Base-by-base conservation (phyloP, 208 protist species). In the Leishmania lainsoni region DNA sequence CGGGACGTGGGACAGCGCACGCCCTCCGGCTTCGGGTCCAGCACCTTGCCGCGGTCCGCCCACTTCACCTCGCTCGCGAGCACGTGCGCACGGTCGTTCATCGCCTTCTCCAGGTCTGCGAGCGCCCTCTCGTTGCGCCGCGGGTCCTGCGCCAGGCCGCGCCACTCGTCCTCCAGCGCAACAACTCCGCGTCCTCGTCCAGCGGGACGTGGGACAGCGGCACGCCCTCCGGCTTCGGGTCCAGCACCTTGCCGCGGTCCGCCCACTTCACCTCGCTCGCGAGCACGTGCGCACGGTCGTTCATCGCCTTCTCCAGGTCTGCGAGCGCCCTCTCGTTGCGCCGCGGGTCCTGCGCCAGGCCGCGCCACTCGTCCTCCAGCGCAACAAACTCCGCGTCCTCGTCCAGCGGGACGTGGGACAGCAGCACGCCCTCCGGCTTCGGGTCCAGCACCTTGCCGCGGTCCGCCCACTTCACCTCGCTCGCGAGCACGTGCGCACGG, bases 151-250 rank as follows among this genome's bases (percentile, higher is more conserved):
- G n/a, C n/a, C 79, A 83, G 52, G 45, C 1, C 71, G 68, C 51
- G 51, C 17, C 79, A 76, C 81, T 86, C 65, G 22, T 83, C 45
- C 76, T 87, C 87, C 58, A 86, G 51, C 52, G 29, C 68, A 3
- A 35, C 5, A 92, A 94, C 70, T 76, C 78, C 45, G 63, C 32
- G 65, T 89, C 86, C 20, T 83, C 75, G 59, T 91, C 87, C 54
- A 91, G 81, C n/a, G 58, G 52, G n/a, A 91, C 78, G 48, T 81
- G 61, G 52, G 54, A 76, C 68, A 91, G 78, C 22, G 82, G 82
- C 48, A 93, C 94, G 65, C 87, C 88, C 69, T 90, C 87, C 20
- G 86, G n/a, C n/a, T n/a, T n/a, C n/a, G n/a, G n/a, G n/a, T n/a
- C n/a, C n/a, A n/a, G n/a, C n/a, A n/a, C n/a, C n/a, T n/a, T n/a